Conservation (phyloP, 2,329 filamentous ascomycete genomes). For the Trichoderma koningii region DNA sequence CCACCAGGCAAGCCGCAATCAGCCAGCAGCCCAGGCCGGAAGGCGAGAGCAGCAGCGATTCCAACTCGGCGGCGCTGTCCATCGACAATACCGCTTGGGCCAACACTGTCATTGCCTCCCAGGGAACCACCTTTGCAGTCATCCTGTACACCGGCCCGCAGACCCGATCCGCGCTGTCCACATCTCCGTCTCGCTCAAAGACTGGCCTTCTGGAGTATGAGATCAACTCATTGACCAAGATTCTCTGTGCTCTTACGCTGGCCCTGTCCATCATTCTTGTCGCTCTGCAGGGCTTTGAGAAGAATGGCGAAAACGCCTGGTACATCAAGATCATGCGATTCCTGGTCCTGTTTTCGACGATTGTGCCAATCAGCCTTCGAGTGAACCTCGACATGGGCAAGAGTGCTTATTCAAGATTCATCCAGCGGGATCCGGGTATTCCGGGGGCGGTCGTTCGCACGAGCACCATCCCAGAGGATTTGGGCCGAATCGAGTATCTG, state of each 20-base stretch:
- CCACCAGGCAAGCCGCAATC: conserved; percentile 54
- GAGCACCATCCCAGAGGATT: conserved; percentile 94
- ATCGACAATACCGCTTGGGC: conserved; percentile 99
- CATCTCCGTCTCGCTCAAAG: conserved; percentile 88
- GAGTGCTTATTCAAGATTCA: conserved; percentile 93
- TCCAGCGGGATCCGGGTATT: conserved; percentile 87
- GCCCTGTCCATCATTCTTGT: conserved; percentile 86
- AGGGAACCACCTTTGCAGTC: conserved; percentile 82
- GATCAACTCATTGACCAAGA: conserved; percentile 96
- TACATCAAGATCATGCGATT: conserved; percentile 99
- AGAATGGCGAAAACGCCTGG: conserved; percentile 70
- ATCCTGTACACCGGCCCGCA: conserved; percentile 94
- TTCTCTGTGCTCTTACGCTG: conserved; percentile 85
- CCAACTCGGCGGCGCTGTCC: conserved; percentile 70
- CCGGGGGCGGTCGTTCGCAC: conserved; percentile 91
- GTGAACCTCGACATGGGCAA: conserved; percentile 98
- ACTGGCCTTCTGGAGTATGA: conserved; percentile 91
- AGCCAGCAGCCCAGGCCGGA: conserved; percentile 43
- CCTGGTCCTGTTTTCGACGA: conserved; percentile 96
- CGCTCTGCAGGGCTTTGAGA: conserved; percentile 78
- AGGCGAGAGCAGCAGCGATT: conserved; percentile 38
- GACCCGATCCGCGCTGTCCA: conserved; percentile 91
- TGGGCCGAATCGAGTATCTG: conserved; percentile 93
- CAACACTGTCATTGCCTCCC: conserved; percentile 94
- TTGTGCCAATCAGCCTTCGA: conserved; percentile 93